Percentiles rank a stretch among this genome's conserved stretches.
Evolutionary conservation across 352 stramenopile species (phyloP).

Genomic region (Stramenopiles sp.): DNA sequence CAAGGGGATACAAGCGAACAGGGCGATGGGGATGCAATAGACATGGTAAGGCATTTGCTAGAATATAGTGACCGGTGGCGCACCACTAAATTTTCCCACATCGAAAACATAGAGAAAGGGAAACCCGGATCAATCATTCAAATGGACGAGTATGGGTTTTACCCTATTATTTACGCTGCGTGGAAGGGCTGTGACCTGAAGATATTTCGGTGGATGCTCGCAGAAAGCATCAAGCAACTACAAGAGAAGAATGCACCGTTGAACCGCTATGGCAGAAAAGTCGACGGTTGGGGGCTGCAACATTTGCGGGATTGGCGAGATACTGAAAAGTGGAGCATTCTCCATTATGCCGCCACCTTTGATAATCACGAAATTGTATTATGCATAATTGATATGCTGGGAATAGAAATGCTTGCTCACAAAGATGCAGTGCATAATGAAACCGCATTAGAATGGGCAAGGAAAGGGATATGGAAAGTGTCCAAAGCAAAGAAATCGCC

Average conservation of each 20-base stretch:
- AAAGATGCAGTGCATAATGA: neutral
- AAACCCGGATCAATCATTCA: neutral
- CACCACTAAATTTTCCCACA: neutral
- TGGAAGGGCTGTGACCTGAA: neutral
- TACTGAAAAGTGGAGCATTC: neutral
- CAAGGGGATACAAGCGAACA: neutral
- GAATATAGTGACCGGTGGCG: neutral
- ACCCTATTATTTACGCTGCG: neutral
- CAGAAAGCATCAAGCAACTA: neutral
- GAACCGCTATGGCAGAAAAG: neutral
- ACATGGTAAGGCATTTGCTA: constrained; percentile 2
- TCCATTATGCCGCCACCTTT: neutral
- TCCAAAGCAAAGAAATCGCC: no score
- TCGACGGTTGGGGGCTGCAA: neutral
- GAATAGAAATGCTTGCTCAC: neutral
- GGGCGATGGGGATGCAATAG: neutral
- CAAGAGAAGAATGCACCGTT: no score
- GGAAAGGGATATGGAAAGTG: no score
- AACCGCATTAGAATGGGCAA: constrained; percentile 8
- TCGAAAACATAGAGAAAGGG: constrained; percentile 7
- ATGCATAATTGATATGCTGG: neutral
- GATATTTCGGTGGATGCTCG: neutral
- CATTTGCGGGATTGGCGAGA: neutral
- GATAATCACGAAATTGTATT: neutral
- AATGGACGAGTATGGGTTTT: neutral